Evolutionary conservation across 1,284 basidiomycete genomes (phyloP), one percentile per base, ranked within the genome.

Genomic region (Athelia sp.): DNA sequence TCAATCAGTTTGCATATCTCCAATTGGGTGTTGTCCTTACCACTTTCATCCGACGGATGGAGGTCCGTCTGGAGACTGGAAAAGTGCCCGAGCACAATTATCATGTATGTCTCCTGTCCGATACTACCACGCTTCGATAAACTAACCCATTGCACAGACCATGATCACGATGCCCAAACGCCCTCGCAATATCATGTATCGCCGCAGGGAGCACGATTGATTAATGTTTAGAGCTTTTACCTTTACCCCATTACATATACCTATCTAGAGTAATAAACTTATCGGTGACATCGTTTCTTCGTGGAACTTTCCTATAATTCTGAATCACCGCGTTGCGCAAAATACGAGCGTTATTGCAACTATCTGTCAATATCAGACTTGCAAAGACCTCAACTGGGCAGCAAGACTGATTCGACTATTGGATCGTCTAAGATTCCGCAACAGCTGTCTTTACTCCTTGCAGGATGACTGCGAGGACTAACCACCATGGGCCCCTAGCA

Each of bases 11-110:
- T 62, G 97, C 97, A 14, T 96, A 98, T 66, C 70, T 98, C 49
- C 97, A 99, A 70, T 75, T 99, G 22, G 90, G 93, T 42, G 86
- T 87, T 4, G 78, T 99, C 63, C 72, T 99, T 54, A 68, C 84
- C 8, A 90, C 87, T 10, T 66, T 99, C 52, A 72, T 98, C 35
- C 84, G 95, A 49, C 71, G 79, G 51, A 74, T 91, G 54, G 89
- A 92, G 64, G 64, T 98, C 65, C 78, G 77, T 48, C 72, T 97
- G 34, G 36, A 40, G 19, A 84, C 76, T 36, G 68, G 71, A 32
- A 64, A 68, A 2, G 74, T 99, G 53, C 94, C 97, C 2, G 75
- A 78, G 43, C 84, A 94, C 51, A 94, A 99, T 69, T 99, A 95
- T 69, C 84, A 88, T 57, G 91, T 93, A 69, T 50, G 89, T 78